Conservation (phyloP, 352 stramenopile genomes). For the Peronospora tabacina region DNA sequence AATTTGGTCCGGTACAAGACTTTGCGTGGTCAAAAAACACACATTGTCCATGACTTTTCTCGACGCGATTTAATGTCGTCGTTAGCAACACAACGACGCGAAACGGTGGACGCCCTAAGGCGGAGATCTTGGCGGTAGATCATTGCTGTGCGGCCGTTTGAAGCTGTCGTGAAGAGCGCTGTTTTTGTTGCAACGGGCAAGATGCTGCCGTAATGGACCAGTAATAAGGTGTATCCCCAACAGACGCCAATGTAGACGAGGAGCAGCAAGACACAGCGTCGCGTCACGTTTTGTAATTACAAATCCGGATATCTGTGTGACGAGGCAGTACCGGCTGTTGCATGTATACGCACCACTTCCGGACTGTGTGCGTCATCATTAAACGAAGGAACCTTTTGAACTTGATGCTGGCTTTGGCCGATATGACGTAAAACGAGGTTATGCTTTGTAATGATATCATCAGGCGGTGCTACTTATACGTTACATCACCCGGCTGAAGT, state of each 20-base stretch:
- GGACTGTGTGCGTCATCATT: slow-evolving; percentile 19
- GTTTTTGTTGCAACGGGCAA: slow-evolving; percentile 59
- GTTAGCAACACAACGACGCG: slow-evolving; percentile 78
- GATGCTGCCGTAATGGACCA: slow-evolving; percentile 74
- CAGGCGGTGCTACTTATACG: background rate
- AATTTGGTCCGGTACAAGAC: slow-evolving; percentile 60
- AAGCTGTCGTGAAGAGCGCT: slow-evolving; percentile 52
- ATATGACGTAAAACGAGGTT: too few species aligned
- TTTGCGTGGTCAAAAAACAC: slow-evolving; percentile 47
- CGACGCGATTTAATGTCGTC: slow-evolving; percentile 58
- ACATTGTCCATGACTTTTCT: slow-evolving; percentile 77
- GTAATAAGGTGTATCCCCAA: slow-evolving; percentile 56
- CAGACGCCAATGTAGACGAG: slow-evolving; percentile 16
- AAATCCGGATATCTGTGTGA: slow-evolving; percentile 26
- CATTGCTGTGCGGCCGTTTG: slow-evolving; percentile 37
- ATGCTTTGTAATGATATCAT: too few species aligned
- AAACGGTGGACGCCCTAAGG: slow-evolving; percentile 60
- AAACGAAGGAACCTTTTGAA: too few species aligned
- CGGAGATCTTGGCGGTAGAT: slow-evolving; percentile 36
- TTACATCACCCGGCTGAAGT: background rate
- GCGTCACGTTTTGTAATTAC: slow-evolving; percentile 37
- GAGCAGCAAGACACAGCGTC: slow-evolving; percentile 30
- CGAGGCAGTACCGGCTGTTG: slow-evolving; percentile 55
- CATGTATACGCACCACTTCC: slow-evolving; percentile 45
- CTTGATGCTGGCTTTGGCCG: too few species aligned